phyloP scores from a whole-genome alignment of 1,284 basidiomycete genomes.

The Moesziomyces antarcticus region DNA sequence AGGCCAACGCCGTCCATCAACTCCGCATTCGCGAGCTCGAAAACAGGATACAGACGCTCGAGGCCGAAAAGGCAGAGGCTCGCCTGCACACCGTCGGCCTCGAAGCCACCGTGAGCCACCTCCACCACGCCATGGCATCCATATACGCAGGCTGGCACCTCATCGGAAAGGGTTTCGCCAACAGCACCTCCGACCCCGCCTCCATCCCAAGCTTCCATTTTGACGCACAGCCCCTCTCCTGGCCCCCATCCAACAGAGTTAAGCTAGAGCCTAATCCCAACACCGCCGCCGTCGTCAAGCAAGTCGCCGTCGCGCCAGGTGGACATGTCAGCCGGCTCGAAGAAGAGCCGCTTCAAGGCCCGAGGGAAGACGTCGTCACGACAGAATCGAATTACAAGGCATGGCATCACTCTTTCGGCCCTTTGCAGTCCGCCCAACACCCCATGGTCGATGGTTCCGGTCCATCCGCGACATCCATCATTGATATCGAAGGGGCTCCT shows the following conservation, averaged over 20 bases:
- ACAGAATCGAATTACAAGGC: background rate
- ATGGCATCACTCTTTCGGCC: constrained; percentile 16
- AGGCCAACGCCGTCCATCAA: constrained; percentile 57
- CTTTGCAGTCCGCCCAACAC: background rate
- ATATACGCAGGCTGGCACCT: constrained; percentile 57
- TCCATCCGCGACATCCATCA: background rate
- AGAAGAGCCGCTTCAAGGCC: constrained; percentile 11
- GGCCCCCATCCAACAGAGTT: constrained; percentile 20
- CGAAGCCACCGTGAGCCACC: constrained; percentile 40
- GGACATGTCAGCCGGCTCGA: constrained; percentile 27
- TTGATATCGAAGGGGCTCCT: constrained; percentile 33
- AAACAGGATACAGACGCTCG: constrained; percentile 52
- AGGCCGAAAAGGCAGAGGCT: constrained; percentile 52
- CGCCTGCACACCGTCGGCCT: constrained; percentile 29
- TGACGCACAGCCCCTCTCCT: background rate
- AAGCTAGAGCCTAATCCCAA: constrained; percentile 30
- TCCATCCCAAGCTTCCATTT: background rate
- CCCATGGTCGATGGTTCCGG: background rate
- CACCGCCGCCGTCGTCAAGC: constrained; percentile 28
- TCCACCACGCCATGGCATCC: constrained; percentile 49
- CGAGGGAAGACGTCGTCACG: background rate
- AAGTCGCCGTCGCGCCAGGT: constrained; percentile 44
- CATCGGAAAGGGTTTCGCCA: constrained; percentile 49
- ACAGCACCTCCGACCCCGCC: constrained; percentile 6
- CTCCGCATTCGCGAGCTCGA: constrained; percentile 63